These are phyloP conservation scores for Xylariaceae sp. DNA, from an alignment of 2,329 filamentous ascomycete species.

Conservation along the genomic window DNA sequence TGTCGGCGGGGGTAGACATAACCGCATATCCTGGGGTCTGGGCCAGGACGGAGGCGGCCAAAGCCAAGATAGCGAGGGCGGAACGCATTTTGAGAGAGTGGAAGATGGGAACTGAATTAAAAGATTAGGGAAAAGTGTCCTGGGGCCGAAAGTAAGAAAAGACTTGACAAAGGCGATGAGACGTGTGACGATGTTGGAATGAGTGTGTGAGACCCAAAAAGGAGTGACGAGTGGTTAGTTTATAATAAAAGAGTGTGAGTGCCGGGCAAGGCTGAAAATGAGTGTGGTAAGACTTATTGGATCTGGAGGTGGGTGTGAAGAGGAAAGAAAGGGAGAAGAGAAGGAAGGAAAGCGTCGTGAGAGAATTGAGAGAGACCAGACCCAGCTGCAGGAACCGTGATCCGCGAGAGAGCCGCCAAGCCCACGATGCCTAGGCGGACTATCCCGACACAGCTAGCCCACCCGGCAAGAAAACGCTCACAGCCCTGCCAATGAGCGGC, in stretches of 20 bases:
- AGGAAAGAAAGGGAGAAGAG: background rate
- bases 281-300: constrained; percentile 14
- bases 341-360: background rate
- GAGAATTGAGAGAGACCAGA: too few species aligned
- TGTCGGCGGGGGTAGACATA: constrained; percentile 44
- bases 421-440: background rate
- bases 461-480: too few species aligned
- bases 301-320: constrained; percentile 7
- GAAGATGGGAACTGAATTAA: too few species aligned
- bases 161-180: background rate
- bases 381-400: background rate
- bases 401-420: background rate
- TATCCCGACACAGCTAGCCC: too few species aligned
- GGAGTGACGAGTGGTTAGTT: constrained; percentile 9
- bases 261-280: constrained; percentile 15
- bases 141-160: background rate
- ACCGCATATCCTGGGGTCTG: constrained; percentile 53
- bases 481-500: too few species aligned
- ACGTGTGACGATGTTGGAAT: background rate
- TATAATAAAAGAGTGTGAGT: constrained; percentile 14
- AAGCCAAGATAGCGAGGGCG: constrained; percentile 47
- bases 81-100: constrained; percentile 56
- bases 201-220: constrained; percentile 7
- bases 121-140: too few species aligned
- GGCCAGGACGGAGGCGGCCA: constrained; percentile 47